Base-by-base conservation (phyloP, 495 filamentous ascomycete genomes). In the Penicillium lividum region DNA sequence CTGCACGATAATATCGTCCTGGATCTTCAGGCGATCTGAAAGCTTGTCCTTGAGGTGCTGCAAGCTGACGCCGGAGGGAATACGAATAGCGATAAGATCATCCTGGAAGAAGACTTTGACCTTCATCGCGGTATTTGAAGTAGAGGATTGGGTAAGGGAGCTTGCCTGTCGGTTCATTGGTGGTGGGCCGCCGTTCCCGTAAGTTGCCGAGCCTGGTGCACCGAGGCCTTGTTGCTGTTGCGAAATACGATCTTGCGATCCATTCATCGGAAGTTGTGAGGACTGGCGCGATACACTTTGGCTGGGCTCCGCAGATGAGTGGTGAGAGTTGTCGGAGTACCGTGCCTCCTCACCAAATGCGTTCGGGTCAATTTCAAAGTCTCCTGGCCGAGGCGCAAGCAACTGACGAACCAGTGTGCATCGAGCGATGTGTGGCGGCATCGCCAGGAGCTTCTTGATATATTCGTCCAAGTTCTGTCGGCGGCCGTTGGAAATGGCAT, bases 101-200 rank as follows among this genome's bases (percentile, higher is more conserved):
- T 94, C 89, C 61, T 89, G 84, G 77, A 91, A 95, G 73, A 89
- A 93, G 38, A 97, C 87, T 75, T 98, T 98, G 68, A 98, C 89
- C 72, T 97, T 98, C 75, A 96, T 85, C 1, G 79, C 78, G 57
- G 77, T 68, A 45, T 74, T 73, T 28, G 80, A 82, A 11, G 72
- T 72, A 0, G 90, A 91, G 3, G 84, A 81, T 59, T 91, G 88
- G 2, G 89, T 89, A 16, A 92, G 78, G 9, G 87, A 88, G 54
- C 88, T 91, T 6, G 84, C 71, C 62, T 93, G 89, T 18, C 90
- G 88, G 53, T 85, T 81, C 80, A 90, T 86, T 46, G 84, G 60
- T 58, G 81, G 70, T 56, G 81, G 64, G 58, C 68, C 55, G 18
- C 79, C 78, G 51, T 79, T 82, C 58, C 61, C 46, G 36, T 66